Evolutionary conservation across 2,329 filamentous ascomycete species (phyloP).

Genomic region (Monosporascus ibericus): DNA sequence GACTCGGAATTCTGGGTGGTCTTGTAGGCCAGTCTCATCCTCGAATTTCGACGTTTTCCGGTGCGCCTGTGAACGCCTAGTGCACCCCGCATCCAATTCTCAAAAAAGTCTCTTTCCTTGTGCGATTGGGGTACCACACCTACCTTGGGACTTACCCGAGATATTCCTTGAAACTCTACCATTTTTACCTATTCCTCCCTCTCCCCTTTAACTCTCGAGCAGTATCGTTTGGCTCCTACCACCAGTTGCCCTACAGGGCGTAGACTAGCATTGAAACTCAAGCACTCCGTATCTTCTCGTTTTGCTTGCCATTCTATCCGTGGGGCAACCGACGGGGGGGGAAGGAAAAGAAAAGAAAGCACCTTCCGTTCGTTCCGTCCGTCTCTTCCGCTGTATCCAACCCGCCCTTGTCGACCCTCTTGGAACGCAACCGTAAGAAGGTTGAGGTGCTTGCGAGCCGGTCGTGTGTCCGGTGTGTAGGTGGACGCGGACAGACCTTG

Average conservation of each 20-base stretch:
- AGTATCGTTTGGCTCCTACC: background rate
- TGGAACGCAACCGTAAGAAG: constrained; percentile 12
- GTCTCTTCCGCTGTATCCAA: background rate
- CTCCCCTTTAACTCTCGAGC: background rate
- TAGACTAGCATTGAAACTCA: background rate
- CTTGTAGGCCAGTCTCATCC: background rate
- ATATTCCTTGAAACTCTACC: background rate
- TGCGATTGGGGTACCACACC: constrained; percentile 15
- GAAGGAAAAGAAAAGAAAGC: too few relatives aligned
- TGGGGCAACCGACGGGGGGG: too few relatives aligned
- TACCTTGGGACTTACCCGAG: constrained; percentile 1
- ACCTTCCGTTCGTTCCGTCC: too few relatives aligned
- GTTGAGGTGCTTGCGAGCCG: constrained; percentile 19
- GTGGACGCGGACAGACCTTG: constrained; percentile 20
- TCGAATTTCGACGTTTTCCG: background rate
- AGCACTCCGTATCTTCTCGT: background rate
- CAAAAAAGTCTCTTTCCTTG: constrained; percentile 12
- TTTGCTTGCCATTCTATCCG: too few relatives aligned
- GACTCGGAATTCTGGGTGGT: background rate
- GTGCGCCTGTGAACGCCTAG: background rate
- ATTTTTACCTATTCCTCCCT: background rate
- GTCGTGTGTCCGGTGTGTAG: constrained; percentile 18
- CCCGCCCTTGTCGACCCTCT: background rate
- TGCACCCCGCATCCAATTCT: constrained; percentile 22
- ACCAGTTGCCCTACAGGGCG: background rate